Evolutionary conservation across 306 rosid genomes (phyloP), one percentile per base, ranked within the genome.

Genomic region (Cercis canadensis): DNA sequence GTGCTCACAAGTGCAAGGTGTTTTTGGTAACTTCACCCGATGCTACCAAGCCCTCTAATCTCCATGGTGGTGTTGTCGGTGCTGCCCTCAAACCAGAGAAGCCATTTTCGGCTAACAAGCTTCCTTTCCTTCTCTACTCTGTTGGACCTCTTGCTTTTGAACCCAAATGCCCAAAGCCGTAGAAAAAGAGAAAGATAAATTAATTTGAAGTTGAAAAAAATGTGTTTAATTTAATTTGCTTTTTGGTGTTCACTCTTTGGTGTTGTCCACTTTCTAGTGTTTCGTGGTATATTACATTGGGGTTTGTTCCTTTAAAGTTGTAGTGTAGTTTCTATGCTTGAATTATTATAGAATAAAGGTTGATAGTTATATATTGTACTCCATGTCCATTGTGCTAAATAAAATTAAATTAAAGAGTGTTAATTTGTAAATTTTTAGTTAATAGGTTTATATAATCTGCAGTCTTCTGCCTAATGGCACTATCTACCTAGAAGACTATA

Each of bases 131-230:
- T 4, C 94, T 90, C 37, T 93, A 81, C 87, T 61, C 76, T 7
- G 97, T 86, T 18, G 96, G 92, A 11, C 97, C 97, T 9, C 76
- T 93, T 37, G 92, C 97, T 19, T 88, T 88, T 21, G 92, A 90
- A 69, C 93, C 97, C 50, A 80, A 75, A 6, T 90, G 98, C 63
- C 74, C 82, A 0, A 37, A 2, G 36, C 64, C 17, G 16, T 61
- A 43, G 2, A 6, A 54, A 21, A 33, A 10, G 34, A 8, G 8
- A 13, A 33, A 14, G 12, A n/a, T n/a, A n/a, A n/a, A n/a, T n/a
- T n/a, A n/a, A 15, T 68, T 43, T 14, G 2, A 12, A 13, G 11
- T 4, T 43, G 55, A n/a, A 36, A 19, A 21, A 21, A 34, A 16
- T 41, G 39, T 52, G n/a, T 36, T 69, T 46, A 9, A 6, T 13